Conservation (phyloP, 139 green algal species). For the Gonium pectorale region DNA sequence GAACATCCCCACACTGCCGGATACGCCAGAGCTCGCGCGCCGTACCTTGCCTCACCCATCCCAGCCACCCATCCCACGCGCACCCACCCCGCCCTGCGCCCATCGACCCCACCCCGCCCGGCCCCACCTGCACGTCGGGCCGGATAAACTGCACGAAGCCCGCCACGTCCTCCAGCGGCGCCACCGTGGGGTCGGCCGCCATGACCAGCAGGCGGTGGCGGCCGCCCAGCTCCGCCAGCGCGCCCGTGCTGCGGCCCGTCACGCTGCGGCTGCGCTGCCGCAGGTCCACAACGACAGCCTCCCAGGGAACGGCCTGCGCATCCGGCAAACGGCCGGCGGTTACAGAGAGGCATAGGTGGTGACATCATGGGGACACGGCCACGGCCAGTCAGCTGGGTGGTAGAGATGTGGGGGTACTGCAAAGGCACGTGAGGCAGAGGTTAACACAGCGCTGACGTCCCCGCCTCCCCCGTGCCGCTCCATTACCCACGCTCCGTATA, state of each 20-base stretch:
- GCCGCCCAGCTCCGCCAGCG: slow-evolving; percentile 40
- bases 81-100: too few relatives aligned
- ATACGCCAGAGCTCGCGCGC: background rate
- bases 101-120: too few relatives aligned
- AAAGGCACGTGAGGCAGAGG: too few relatives aligned
- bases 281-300: slow-evolving; percentile 79
- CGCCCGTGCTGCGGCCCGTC: background rate
- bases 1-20: too few relatives aligned
- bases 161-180: slow-evolving; percentile 14
- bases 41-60: background rate
- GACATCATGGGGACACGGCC: too few relatives aligned
- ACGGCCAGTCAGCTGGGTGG: too few relatives aligned
- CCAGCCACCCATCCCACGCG: background rate
- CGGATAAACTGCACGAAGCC: slow-evolving; percentile 28
- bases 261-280: slow-evolving; percentile 57
- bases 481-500: too few relatives aligned
- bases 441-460: too few relatives aligned
- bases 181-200: slow-evolving; percentile 6
- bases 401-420: too few relatives aligned
- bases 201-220: slow-evolving; percentile 66
- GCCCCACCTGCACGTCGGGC: slow-evolving; percentile 24
- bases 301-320: slow-evolving; percentile 68
- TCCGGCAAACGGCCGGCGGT: background rate
- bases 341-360: too few relatives aligned
- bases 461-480: too few relatives aligned